Evolutionary conservation across 78 protist genomes (phyloP).

Genomic region (Guillardia theta): DNA sequence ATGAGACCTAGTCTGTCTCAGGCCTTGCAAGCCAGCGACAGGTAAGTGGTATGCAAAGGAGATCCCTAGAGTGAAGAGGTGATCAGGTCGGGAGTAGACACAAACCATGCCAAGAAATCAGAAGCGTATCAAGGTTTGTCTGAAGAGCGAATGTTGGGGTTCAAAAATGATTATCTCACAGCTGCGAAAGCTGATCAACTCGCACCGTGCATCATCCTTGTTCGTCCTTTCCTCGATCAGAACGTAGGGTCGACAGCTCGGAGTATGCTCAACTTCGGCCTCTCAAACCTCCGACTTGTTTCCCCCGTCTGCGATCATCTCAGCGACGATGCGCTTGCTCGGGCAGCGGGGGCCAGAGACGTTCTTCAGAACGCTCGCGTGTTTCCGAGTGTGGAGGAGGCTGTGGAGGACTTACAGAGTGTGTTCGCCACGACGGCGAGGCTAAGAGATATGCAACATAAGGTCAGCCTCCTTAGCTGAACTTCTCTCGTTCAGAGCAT

Average conservation of each 20-base stretch:
- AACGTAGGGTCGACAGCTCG: not conserved
- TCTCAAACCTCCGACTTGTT: not conserved
- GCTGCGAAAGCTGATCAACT: not conserved
- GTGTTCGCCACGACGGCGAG: no score
- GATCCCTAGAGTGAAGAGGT: no score
- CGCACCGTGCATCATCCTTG: not conserved
- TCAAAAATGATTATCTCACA: no score
- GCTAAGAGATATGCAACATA: no score
- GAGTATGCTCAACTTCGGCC: conserved; percentile 23
- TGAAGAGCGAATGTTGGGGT: no score
- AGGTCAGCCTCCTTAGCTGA: no score
- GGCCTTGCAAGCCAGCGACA: no score
- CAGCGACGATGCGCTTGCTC: not conserved
- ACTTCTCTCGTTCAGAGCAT: no score
- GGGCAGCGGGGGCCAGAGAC: not conserved
- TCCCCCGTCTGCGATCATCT: not conserved
- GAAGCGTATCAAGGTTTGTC: not conserved
- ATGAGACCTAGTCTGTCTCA: no score
- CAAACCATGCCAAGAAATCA: not conserved
- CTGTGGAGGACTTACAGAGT: not conserved
- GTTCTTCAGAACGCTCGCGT: not conserved
- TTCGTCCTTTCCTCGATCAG: not conserved
- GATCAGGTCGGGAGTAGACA: not conserved
- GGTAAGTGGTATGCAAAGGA: no score
- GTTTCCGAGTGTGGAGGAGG: not conserved